phyloP scores from a whole-genome alignment of 306 rosid species.

The Cajanus cajan region DNA sequence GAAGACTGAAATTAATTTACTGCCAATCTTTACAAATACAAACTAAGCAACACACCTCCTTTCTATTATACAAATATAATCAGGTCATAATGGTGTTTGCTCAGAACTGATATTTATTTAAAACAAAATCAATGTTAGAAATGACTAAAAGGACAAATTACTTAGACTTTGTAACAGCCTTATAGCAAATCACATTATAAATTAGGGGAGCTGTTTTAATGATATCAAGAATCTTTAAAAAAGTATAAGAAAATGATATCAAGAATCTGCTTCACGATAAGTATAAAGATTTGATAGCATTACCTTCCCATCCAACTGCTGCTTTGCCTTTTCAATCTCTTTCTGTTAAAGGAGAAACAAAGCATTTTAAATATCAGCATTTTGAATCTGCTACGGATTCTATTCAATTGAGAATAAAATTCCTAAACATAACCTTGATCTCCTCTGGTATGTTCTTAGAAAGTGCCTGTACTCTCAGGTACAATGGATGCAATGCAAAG shows the following conservation, averaged over 20 bases:
- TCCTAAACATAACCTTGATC: slow-evolving; percentile 57
- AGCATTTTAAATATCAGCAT: slow-evolving; percentile 31
- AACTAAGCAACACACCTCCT: neutral
- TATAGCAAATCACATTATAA: neutral
- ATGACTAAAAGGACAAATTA: neutral
- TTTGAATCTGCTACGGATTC: neutral
- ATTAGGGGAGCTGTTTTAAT: neutral
- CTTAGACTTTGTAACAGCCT: slow-evolving; percentile 20
- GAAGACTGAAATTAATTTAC: slow-evolving; percentile 9
- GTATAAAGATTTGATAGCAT: slow-evolving; percentile 26
- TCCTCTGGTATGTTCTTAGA: slow-evolving; percentile 70
- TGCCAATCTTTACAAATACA: slow-evolving; percentile 4
- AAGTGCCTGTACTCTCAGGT: slow-evolving; percentile 89
- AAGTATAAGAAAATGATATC: too few species aligned
- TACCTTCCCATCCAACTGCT: slow-evolving; percentile 79
- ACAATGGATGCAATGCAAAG: slow-evolving; percentile 91
- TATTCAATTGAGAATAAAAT: slow-evolving; percentile 12
- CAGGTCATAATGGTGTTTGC: neutral
- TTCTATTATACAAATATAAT: slow-evolving; percentile 3
- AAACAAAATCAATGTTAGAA: slow-evolving; percentile 1
- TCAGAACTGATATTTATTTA: neutral
- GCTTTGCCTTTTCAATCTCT: slow-evolving; percentile 80
- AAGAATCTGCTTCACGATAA: too few species aligned
- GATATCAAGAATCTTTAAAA: too few species aligned
- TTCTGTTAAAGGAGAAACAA: slow-evolving; percentile 44